Base-by-base conservation (phyloP, 805 yeast species). In the Torulaspora franciscae region DNA sequence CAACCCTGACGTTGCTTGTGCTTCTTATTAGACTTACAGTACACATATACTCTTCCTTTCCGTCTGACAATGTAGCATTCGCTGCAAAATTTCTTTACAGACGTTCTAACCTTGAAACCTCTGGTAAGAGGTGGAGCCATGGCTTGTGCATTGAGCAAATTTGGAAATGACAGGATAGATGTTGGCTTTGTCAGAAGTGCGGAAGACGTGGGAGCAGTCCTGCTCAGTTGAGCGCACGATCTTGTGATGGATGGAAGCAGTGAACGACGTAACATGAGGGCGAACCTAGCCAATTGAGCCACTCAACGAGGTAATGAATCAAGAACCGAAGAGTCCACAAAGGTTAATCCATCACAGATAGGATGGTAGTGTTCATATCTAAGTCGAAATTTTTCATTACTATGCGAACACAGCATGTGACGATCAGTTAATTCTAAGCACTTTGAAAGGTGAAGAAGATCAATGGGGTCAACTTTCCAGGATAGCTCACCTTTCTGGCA, bases 1-100 rank as follows among this genome's bases (percentile, higher is more conserved):
- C 64, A 82, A 56, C 87, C 87, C 67, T 87, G 96, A 67, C 95
- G 86, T 68, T 90, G 97, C 69, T 90, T 90, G 68, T 90, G 98
- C 64, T 87, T 88, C 51, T 89, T 88, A 64, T 90, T 87, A 38
- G 93, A 74, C 66, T 90, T 93, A 74, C 99, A 91, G 63, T 86
- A 83, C 32, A 93, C 95, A 54, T 87, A 88, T 9, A 90, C 91
- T 59, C 93, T 76, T 33, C 99, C 99, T 69, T 90, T 93, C 68
- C 98, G 83, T 68, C 95, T 84, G 8, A 93, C 96, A 68, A 87
- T 78, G 56, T 83, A 85, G 66, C 99, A 93, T 64, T 87, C 93
- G 30, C 83, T 75, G 66, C 99, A 93, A 68, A 87, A 84, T 72
- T 86, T 93, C 72, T 90, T 90, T 44, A 93, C 95, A 0, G 98